phyloP scores from a whole-genome alignment of 441 rosid genomes.

The Gossypium aridum region DNA sequence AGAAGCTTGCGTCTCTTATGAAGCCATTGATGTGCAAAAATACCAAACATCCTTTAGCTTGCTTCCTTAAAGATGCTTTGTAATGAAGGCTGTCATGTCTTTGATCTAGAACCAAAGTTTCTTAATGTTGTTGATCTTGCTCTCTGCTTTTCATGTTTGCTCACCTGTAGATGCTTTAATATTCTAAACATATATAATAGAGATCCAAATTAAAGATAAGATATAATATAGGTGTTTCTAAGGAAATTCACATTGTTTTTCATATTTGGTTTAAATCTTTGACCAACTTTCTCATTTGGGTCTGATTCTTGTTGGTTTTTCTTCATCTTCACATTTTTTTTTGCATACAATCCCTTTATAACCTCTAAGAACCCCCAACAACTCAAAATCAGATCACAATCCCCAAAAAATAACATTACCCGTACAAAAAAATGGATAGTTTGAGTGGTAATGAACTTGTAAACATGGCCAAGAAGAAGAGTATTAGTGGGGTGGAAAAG shows the following conservation, averaged over 20 bases:
- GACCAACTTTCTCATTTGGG: constrained; percentile 10
- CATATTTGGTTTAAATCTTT: constrained; percentile 34
- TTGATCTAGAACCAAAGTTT: constrained; percentile 19
- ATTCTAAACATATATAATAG: neutral
- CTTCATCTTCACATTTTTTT: constrained; percentile 56
- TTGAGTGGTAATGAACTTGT: constrained; percentile 70
- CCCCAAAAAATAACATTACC: neutral
- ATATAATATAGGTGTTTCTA: neutral
- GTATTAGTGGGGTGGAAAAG: constrained; percentile 79
- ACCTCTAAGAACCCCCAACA: constrained; percentile 40
- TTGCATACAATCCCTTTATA: constrained; percentile 61
- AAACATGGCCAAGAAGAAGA: constrained; percentile 68
- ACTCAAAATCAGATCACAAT: constrained; percentile 7
- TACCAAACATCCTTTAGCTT: constrained; percentile 21
- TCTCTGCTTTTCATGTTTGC: constrained; percentile 41
- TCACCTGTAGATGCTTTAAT: constrained; percentile 23
- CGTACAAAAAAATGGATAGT: constrained; percentile 25
- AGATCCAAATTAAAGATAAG: neutral
- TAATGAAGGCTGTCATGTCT: constrained; percentile 71
- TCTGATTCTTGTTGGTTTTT: constrained; percentile 30
- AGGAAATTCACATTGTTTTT: constrained; percentile 30
- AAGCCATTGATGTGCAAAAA: no score
- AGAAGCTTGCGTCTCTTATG: no score
- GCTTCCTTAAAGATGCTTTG: constrained; percentile 73
- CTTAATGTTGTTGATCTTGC: constrained; percentile 29